Conservation (phyloP, 768 basidiomycete genomes). For the Hygrocybe punicea region DNA sequence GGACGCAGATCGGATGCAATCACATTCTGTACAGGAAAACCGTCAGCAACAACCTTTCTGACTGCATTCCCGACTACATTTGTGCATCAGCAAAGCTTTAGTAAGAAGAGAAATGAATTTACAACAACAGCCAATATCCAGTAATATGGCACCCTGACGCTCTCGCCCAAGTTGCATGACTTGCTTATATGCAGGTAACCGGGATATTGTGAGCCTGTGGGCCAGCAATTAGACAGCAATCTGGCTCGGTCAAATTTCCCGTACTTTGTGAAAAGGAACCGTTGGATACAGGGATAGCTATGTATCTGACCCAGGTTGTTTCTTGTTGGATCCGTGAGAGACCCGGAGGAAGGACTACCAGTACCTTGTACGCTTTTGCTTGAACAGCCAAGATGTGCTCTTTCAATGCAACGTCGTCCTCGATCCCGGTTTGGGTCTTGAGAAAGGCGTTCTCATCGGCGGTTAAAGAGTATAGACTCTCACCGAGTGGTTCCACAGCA, state of each 20-base stretch:
- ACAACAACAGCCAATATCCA: conserved; percentile 50
- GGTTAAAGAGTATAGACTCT: conserved; percentile 22
- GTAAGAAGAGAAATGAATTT: conserved; percentile 4
- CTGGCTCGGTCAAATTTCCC: neutral
- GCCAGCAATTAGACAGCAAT: conserved; percentile 4
- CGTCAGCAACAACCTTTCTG: conserved; percentile 38
- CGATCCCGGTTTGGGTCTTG: conserved; percentile 35
- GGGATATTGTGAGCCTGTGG: conserved; percentile 30
- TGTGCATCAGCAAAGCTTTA: neutral
- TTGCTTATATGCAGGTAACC: conserved; percentile 32
- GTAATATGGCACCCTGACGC: conserved; percentile 32
- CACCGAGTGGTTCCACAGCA: conserved; percentile 16
- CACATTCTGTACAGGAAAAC: conserved; percentile 37
- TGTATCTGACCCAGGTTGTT: conserved; percentile 17
- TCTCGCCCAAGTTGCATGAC: conserved; percentile 27
- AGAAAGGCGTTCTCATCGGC: conserved; percentile 35
- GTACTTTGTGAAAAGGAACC: conserved; percentile 30
- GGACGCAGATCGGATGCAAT: conserved; percentile 38
- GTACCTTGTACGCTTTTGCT: conserved; percentile 33
- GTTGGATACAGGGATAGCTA: conserved; percentile 33
- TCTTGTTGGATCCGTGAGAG: neutral
- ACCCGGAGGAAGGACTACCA: neutral
- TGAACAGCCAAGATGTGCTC: conserved; percentile 41
- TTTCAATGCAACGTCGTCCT: conserved; percentile 37
- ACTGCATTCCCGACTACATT: conserved; percentile 42